Percentiles rank a stretch among this genome's conserved stretches.
These are phyloP conservation scores for Lophiostoma macrostomum DNA, from an alignment of 495 filamentous ascomycete genomes.

Conservation along the genomic window DNA sequence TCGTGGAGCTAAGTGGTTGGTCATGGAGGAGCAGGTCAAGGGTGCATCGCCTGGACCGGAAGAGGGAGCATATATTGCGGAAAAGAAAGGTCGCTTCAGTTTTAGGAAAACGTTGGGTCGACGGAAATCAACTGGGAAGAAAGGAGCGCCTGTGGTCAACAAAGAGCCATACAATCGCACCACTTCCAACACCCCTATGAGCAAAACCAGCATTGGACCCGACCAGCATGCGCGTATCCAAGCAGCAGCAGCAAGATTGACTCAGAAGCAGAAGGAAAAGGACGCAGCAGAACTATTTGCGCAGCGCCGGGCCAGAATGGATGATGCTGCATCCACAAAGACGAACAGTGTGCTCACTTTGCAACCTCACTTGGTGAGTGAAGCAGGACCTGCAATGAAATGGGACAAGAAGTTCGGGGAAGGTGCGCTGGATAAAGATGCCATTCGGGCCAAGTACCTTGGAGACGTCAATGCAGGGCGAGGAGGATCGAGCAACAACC, in stretches of 20 bases:
- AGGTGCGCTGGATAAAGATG: constrained; percentile 69
- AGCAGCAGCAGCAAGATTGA: constrained; percentile 75
- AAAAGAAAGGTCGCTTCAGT: constrained; percentile 89
- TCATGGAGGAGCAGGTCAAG: constrained; percentile 94
- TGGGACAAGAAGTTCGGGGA: constrained; percentile 88
- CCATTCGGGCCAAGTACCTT: constrained; percentile 77
- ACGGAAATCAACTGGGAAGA: constrained; percentile 64
- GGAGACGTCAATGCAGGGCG: constrained; percentile 66
- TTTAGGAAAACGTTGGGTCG: constrained; percentile 71
- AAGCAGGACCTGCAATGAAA: constrained; percentile 90
- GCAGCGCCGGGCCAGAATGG: constrained; percentile 41
- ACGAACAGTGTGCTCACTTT: constrained; percentile 91
- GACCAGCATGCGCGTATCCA: constrained; percentile 93
- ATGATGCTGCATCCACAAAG: constrained; percentile 61
- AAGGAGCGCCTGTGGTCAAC: constrained; percentile 45
- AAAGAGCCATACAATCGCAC: constrained; percentile 53
- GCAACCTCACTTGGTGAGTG: constrained; percentile 78
- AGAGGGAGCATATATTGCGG: constrained; percentile 80
- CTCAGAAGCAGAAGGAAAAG: constrained; percentile 60
- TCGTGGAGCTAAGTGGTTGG: constrained; percentile 77
- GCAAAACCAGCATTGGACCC: constrained; percentile 84
- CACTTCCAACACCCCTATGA: constrained; percentile 51
- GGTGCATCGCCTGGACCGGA: constrained; percentile 85
- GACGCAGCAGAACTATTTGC: constrained; percentile 32
- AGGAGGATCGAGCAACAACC: constrained; percentile 45